Conservation (phyloP, 306 rosid genomes). For the Pyrus bretschneideri region DNA sequence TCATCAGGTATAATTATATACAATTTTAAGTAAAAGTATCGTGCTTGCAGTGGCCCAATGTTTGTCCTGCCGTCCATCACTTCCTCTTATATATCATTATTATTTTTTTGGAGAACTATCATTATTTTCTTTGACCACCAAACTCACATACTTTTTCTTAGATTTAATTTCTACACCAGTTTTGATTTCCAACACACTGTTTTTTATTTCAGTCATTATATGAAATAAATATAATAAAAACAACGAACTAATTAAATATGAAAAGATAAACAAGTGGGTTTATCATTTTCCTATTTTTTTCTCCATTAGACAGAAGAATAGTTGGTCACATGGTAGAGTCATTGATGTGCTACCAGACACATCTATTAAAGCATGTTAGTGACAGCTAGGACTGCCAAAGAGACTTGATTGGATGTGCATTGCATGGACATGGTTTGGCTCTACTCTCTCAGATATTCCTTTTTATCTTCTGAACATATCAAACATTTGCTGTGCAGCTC, state of each 20-base stretch:
- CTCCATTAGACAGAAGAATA: background rate
- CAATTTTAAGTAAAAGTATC: no score
- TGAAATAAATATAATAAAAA: no score
- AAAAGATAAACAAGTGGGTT: no score
- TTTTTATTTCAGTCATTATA: no score
- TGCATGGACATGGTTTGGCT: conserved; percentile 20
- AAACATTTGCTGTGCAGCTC: background rate
- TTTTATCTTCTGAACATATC: conserved; percentile 4
- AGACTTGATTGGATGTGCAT: conserved; percentile 20
- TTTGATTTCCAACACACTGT: no score
- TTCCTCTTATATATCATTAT: background rate
- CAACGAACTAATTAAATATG: no score
- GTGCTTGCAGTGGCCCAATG: conserved; percentile 45
- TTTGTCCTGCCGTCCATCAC: conserved; percentile 26
- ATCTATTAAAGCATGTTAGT: conserved; percentile 41
- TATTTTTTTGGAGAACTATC: background rate
- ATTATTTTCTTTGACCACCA: conserved; percentile 39
- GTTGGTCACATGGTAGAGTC: conserved; percentile 51
- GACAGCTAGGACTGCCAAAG: conserved; percentile 50
- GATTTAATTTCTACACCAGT: no score
- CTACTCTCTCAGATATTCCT: conserved; percentile 6
- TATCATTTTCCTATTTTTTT: background rate
- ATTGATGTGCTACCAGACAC: conserved; percentile 73
- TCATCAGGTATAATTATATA: no score
- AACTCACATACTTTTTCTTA: background rate